phyloP scores from a whole-genome alignment of 2,329 filamentous ascomycete genomes.

The Calonectria hawksworthii region DNA sequence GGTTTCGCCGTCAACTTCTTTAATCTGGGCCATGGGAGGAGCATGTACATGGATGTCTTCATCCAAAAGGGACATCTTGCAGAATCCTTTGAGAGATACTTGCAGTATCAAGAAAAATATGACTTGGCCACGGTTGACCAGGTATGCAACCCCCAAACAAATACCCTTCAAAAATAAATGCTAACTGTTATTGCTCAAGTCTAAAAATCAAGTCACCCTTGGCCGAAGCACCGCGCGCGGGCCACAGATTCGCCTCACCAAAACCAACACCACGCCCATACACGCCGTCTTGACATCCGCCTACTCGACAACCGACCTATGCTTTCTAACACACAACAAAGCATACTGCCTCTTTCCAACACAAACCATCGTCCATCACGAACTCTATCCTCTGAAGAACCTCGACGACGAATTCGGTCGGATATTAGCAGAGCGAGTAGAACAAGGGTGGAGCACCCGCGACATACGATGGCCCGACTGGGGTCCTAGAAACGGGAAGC shows the following conservation, averaged over 20 bases:
- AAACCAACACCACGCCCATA: neutral
- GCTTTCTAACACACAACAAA: neutral
- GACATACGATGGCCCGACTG: neutral
- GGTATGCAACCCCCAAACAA: neutral
- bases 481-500: neutral
- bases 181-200: neutral
- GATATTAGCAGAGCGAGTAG: neutral
- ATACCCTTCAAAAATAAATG: neutral
- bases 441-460: neutral
- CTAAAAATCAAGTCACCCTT: neutral
- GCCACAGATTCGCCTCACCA: neutral
- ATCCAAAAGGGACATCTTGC: neutral
- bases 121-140: neutral
- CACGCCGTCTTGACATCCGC: neutral
- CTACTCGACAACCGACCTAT: neutral
- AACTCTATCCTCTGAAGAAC: neutral
- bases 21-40: neutral
- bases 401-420: neutral
- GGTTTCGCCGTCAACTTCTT: conserved; percentile 3
- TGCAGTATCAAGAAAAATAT: neutral
- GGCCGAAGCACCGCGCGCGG: neutral
- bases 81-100: neutral
- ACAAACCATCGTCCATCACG: neutral
- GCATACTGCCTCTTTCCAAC: neutral
- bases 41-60: neutral